Base-by-base conservation (phyloP, 768 basidiomycete genomes). In the Cyclocybe aegerita region DNA sequence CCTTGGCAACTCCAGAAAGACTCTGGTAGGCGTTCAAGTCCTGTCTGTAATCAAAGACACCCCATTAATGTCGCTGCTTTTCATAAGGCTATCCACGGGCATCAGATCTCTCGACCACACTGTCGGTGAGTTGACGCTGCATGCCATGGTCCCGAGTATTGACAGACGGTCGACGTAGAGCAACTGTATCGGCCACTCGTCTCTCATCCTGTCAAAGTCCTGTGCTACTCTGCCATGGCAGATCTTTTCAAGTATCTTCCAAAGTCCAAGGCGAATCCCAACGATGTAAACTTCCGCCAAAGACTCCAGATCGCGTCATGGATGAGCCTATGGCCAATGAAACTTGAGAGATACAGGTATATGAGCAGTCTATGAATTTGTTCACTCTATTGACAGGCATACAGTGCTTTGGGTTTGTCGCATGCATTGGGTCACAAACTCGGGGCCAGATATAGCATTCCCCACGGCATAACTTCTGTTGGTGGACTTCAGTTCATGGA, bases 381-480 rank as follows among this genome's bases (percentile, higher is more conserved):
- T 23, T 23, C 23, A 23, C 23, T 23, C 23, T 23, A 23, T 23
- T 23, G 23, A 23, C 5, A 5, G 23, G 4, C 23, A 37, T 39
- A 8, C 56, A 89, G 82, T 59, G 67, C 86, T 4, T 60, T 88
- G n/a, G 89, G 89, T 23, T 71, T 90, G 14, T 90, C 88, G 23
- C 90, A 92, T 65, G 70, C 82, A 2, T 74, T 92, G 4, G 88
- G 88, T 4, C 86, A 90, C 63, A 82, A 77, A 59, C 75, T 89
- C 9, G 89, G 88, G 3, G 87, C 87, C 12, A 71, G 73, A 38
- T 92, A 90, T 60, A 68, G 74, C 45, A 90, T 93, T 49, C 86
- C 88, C 15, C 89, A 93, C 63, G 90, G 90, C 7, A 86, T 90
- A 54, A 90, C 90, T 4, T 90, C 88, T n/a, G 88, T 87, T 54